Evolutionary conservation across 2,329 filamentous ascomycete species (phyloP).

Genomic region (Epichloe aotearoae): DNA sequence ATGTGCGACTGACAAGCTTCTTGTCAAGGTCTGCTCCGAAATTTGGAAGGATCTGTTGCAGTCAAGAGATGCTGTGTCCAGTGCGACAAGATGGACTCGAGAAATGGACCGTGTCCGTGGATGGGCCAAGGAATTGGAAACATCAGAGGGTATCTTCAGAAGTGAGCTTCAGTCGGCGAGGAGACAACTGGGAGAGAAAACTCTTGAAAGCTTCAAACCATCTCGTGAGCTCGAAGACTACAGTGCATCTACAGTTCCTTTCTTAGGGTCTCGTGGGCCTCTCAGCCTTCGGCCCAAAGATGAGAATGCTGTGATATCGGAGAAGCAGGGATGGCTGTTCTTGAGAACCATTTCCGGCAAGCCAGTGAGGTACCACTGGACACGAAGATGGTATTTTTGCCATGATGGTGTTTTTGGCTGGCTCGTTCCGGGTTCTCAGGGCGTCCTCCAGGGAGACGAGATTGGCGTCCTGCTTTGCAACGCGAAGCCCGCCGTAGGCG

Average conservation of each 20-base stretch:
- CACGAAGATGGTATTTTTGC: slow-evolving; percentile 88
- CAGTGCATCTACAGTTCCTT: slow-evolving; percentile 77
- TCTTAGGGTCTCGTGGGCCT: slow-evolving; percentile 59
- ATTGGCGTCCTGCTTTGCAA: slow-evolving; percentile 92
- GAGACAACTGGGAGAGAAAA: slow-evolving; percentile 67
- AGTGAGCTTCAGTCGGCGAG: slow-evolving; percentile 68
- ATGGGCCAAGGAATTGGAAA: slow-evolving; percentile 91
- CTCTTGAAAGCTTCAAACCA: slow-evolving; percentile 58
- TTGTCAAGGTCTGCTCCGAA: slow-evolving; percentile 75
- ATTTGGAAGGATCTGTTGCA: slow-evolving; percentile 77
- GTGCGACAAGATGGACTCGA: slow-evolving; percentile 52
- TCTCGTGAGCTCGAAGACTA: slow-evolving; percentile 92
- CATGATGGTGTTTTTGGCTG: slow-evolving; percentile 94
- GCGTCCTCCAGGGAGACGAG: slow-evolving; percentile 90
- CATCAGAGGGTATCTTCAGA: slow-evolving; percentile 70
- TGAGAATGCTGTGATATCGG: slow-evolving; percentile 39
- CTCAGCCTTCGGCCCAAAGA: slow-evolving; percentile 46
- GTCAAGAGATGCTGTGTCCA: slow-evolving; percentile 50
- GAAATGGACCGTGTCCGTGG: slow-evolving; percentile 89
- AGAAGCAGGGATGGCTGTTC: slow-evolving; percentile 95
- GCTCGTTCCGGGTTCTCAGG: slow-evolving; percentile 70
- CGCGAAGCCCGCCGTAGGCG: slow-evolving; percentile 76
- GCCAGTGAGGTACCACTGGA: slow-evolving; percentile 80
- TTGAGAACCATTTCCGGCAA: slow-evolving; percentile 72
- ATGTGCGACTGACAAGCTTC: slow-evolving; percentile 68